Conservation (phyloP, 2,329 filamentous ascomycete genomes). For the Pyricularia pennisetigena region DNA sequence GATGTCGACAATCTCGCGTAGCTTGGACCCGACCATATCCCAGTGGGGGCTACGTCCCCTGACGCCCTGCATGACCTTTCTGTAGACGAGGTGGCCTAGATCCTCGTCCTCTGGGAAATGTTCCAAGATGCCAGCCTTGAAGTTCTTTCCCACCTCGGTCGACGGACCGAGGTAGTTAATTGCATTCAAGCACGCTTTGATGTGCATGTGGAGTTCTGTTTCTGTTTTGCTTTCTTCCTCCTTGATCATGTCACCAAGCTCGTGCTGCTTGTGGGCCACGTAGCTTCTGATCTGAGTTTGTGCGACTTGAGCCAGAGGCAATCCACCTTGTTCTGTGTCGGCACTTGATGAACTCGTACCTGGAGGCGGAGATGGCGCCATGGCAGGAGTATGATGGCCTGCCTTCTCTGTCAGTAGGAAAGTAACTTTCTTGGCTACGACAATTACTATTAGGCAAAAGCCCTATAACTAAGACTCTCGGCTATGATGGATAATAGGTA, state of each 20-base stretch:
- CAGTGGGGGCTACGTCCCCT: background rate
- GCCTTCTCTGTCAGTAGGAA: background rate
- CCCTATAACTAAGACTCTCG: too few relatives aligned
- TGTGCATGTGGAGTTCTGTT: background rate
- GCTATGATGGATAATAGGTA: too few relatives aligned
- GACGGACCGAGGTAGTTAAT: background rate
- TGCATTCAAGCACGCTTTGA: background rate
- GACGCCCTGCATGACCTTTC: background rate
- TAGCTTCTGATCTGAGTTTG: background rate
- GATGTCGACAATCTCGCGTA: background rate
- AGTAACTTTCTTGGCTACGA: too few relatives aligned
- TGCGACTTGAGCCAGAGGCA: background rate
- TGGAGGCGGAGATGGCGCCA: background rate
- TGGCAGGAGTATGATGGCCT: background rate
- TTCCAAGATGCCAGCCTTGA: background rate
- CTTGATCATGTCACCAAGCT: background rate
- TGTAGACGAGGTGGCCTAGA: background rate
- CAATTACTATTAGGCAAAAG: background rate
- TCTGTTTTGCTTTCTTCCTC: background rate
- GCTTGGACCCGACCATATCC: background rate
- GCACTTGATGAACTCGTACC: background rate
- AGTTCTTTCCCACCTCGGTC: background rate
- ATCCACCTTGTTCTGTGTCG: background rate
- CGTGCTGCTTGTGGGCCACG: background rate
- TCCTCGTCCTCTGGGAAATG: background rate